Evolutionary conservation across 177 flowering plant species (phyloP), one percentile per base, ranked within the genome.

Genomic region (Vitis hybrid): DNA sequence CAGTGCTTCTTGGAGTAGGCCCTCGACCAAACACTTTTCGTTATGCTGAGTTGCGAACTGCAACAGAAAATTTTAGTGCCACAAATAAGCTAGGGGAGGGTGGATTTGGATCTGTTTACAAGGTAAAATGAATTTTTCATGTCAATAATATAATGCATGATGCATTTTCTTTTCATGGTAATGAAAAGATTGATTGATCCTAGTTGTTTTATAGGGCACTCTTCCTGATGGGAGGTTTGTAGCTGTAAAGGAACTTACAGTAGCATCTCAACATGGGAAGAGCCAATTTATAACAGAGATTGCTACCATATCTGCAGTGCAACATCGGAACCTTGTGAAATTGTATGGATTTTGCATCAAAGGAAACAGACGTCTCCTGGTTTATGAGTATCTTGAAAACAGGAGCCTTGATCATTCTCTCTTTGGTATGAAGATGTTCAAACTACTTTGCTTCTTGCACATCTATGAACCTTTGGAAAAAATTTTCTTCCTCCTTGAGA

Each of bases 11-110:
- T 10, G 80, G 74, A 44, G 65, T 80, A 20, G 78, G 54, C 55
- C 67, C 77, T 14, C 63, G 51, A 65, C 79, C 77, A 70, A 19
- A 73, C 57, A 81, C 80, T 31, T 82, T 77, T 55, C 80, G 78
- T 65, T 84, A 82, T 68, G 67, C 76, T 3, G 86, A 79, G 62
- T 67, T 87, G 65, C 82, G 71, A 72, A 66, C 75, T 70, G 88
- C 85, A 20, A 83, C 88, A 5, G 66, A 76, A 17, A 79, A 83
- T 72, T 87, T 87, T 70, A 79, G 51, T 61, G 74, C 73, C n/a
- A 68, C 73, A 31, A 83, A 85, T 53, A 85, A 85, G 67, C 77
- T 87, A 4, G 90, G 90, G 59, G 88, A 85, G 73, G 90, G 90
- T 22, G 90, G 90, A 52, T 87, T 80, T 70, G 88, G 90, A 52